Evolutionary conservation across 2,329 filamentous ascomycete genomes (phyloP).

Genomic region (Didymellaceae sp.): DNA sequence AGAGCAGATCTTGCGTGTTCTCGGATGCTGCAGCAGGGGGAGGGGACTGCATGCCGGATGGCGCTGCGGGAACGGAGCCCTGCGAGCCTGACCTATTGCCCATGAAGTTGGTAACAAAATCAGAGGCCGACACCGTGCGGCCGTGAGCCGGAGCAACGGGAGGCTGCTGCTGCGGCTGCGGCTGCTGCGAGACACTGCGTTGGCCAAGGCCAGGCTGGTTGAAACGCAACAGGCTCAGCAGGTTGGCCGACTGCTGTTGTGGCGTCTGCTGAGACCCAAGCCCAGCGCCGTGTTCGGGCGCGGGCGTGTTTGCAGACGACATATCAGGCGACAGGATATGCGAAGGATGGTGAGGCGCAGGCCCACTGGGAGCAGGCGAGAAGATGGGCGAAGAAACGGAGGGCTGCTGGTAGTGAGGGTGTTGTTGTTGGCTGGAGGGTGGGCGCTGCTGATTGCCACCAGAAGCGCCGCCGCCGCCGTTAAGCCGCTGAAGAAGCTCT

Average conservation of each 20-base stretch:
- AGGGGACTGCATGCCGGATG: slow-evolving; percentile 34
- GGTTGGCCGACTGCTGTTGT: slow-evolving; percentile 57
- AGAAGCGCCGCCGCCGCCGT: slow-evolving; percentile 40
- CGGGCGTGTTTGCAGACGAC: slow-evolving; percentile 53
- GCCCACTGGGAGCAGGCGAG: slow-evolving; percentile 61
- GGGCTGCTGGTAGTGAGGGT: slow-evolving; percentile 58
- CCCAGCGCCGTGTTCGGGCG: slow-evolving; percentile 48
- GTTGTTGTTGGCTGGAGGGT: slow-evolving; percentile 31
- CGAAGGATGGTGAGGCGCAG: slow-evolving; percentile 63
- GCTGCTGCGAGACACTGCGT: slow-evolving; percentile 40
- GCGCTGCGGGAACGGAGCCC: slow-evolving; percentile 40
- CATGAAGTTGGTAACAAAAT: slow-evolving; percentile 64
- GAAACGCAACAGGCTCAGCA: slow-evolving; percentile 71
- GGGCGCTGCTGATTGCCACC: slow-evolving; percentile 30
- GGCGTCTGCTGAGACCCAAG: slow-evolving; percentile 49
- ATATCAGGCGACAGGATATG: slow-evolving; percentile 65
- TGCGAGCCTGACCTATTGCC: slow-evolving; percentile 51
- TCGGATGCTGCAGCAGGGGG: slow-evolving; percentile 49
- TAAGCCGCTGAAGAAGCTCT: slow-evolving; percentile 53
- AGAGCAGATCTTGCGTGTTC: slow-evolving; percentile 83
- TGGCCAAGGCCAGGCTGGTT: slow-evolving; percentile 53
- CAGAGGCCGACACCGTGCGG: slow-evolving; percentile 60
- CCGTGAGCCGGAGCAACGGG: slow-evolving; percentile 34
- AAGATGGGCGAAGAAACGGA: slow-evolving; percentile 65
- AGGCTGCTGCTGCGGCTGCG: slow-evolving; percentile 18